Evolutionary conservation across 192 early-diverging fungal genomes (phyloP), one percentile per base, ranked within the genome.

Genomic region (Backusella australiensis): DNA sequence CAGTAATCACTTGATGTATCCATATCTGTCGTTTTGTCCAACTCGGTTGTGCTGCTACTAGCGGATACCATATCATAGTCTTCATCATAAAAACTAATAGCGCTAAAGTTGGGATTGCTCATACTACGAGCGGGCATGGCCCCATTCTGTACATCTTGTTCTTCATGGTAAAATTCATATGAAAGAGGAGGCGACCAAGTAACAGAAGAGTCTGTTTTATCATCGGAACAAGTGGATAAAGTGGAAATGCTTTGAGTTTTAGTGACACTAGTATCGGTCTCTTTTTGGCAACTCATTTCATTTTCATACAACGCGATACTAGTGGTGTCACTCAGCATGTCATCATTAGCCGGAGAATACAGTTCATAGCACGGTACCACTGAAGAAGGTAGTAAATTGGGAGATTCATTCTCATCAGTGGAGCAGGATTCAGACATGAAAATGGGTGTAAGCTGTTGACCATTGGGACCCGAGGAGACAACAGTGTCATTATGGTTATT

Each of bases 301-400:
- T 12, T 63, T 26, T 4, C 56, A 63, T 63, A 63, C 23, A 63
- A 63, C 26, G 9, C 23, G 21, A 12, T 29, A 29, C 21, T 63
- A 29, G 56, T 63, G 9, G 56, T 63, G n/a, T 63, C 56, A 63
- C 56, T 63, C 1, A 63, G 11, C 56, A 63, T 63, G 26, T 63
- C 56, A 26, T 63, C 56, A 63, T 63, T 63, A 23, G 26, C 56
- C 2, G 11, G 56, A 14, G 11, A 23, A 63, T 63, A 63, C 23
- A 63, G n/a, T 11, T 63, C 56, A n/a, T 63, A 29, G 56, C 56
- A 63, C 19, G 56, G 56, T 63, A 63, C 56, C 56, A 63, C 56
- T 29, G 56, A 63, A 29, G 56, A 63, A 5, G 56, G 56, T 26
- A 23, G 56, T 26, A 63, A 29, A 23, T 29, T 63, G 8, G 56